Percentiles rank a stretch among this genome's conserved stretches.
phyloP scores from a whole-genome alignment of 2,329 filamentous ascomycete species.

The Phialemoniopsis sp. region DNA sequence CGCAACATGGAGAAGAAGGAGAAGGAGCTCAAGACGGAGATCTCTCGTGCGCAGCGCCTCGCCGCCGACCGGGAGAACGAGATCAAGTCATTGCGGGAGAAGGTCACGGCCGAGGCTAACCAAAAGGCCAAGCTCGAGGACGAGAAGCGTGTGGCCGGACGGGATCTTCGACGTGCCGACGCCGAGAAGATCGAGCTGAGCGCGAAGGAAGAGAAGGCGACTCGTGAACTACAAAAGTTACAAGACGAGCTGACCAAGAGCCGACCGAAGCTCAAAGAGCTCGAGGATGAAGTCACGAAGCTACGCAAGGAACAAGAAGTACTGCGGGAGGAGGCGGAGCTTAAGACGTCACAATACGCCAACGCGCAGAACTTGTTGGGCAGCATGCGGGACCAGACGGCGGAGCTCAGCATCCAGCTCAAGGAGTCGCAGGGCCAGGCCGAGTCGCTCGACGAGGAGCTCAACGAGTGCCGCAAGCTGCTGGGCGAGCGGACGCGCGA shows the following conservation, averaged over 20 bases:
- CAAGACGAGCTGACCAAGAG: conserved; percentile 71
- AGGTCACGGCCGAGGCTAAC: conserved; percentile 69
- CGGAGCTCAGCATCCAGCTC: conserved; percentile 85
- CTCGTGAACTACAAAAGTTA: conserved; percentile 64
- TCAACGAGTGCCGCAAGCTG: conserved; percentile 81
- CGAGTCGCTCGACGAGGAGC: conserved; percentile 87
- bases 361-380: conserved; percentile 82
- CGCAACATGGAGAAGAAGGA: conserved; percentile 77
- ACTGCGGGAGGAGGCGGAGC: conserved; percentile 73
- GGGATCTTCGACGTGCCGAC: conserved; percentile 75
- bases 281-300: conserved; percentile 71
- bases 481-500: conserved; percentile 86
- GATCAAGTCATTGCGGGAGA: conserved; percentile 73
- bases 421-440: conserved; percentile 81
- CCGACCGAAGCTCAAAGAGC: conserved; percentile 54
- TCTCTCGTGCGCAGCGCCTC: conserved; percentile 65
- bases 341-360: conserved; percentile 81
- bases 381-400: conserved; percentile 89
- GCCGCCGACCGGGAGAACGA: conserved; percentile 73
- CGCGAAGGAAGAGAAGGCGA: conserved; percentile 67
- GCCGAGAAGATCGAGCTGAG: conserved; percentile 74
- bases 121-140: conserved; percentile 74
- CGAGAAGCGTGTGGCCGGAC: conserved; percentile 66
- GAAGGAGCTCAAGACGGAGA: conserved; percentile 73
- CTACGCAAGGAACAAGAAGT: conserved; percentile 63